phyloP scores from a whole-genome alignment of 805 yeast genomes.

The Kodamaea leandrae region DNA sequence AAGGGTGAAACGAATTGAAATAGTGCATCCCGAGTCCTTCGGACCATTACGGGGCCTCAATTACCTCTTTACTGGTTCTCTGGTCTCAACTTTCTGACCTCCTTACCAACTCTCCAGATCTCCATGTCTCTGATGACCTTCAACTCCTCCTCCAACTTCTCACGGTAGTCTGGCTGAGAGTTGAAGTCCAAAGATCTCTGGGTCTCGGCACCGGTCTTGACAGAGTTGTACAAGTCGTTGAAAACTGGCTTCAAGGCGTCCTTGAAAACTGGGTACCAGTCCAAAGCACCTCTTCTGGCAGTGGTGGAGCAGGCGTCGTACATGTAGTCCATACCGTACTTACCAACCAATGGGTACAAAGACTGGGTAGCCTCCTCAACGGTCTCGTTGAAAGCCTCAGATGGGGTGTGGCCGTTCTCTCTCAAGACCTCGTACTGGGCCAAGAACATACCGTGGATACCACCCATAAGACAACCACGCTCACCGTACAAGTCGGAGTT shows the following conservation, averaged over 20 bases:
- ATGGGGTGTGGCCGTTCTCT: slow-evolving; percentile 99
- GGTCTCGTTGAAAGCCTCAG: slow-evolving; percentile 99
- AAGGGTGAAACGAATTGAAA: slow-evolving; percentile 15
- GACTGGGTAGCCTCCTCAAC: slow-evolving; percentile 99
- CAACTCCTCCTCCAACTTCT: slow-evolving; percentile 89
- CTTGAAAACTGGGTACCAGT: slow-evolving; percentile 99
- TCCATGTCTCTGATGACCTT: slow-evolving; percentile 93
- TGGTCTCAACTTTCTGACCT: slow-evolving; percentile 99
- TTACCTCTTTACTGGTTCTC: slow-evolving; percentile 75
- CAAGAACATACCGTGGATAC: slow-evolving; percentile 99
- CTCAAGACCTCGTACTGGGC: slow-evolving; percentile 99
- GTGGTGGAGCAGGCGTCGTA: slow-evolving; percentile 99
- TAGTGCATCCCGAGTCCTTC: slow-evolving; percentile 34
- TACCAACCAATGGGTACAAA: slow-evolving; percentile 97
- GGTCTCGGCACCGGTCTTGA: slow-evolving; percentile 95
- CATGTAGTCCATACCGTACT: slow-evolving; percentile 99
- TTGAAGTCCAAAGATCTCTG: slow-evolving; percentile 97
- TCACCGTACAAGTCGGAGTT: slow-evolving; percentile 99
- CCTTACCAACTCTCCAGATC: slow-evolving; percentile 99
- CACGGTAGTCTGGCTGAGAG: slow-evolving; percentile 98
- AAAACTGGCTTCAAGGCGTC: slow-evolving; percentile 98
- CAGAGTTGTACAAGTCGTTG: slow-evolving; percentile 92
- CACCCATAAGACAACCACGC: slow-evolving; percentile 99
- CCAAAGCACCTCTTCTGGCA: slow-evolving; percentile 99
- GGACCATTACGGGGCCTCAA: slow-evolving; percentile 26